Conservation (phyloP, 1,139 yeast species). For the Saccharomyces hybrid region DNA sequence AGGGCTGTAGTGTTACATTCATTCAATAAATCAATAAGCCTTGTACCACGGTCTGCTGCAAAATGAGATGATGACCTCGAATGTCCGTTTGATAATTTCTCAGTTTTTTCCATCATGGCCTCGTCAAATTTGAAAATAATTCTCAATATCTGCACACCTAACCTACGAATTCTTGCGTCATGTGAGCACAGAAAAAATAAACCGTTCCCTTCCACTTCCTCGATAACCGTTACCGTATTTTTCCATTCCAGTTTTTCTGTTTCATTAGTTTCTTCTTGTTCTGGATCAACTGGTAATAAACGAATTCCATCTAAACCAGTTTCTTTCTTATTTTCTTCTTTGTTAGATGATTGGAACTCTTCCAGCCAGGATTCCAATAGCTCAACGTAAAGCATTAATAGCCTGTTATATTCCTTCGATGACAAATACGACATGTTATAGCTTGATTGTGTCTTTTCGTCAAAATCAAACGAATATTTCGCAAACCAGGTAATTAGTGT, state of each 20-base stretch:
- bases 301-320: constrained; percentile 27
- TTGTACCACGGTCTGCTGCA: constrained; percentile 70
- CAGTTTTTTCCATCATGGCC: constrained; percentile 54
- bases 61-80: constrained; percentile 53
- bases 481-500: constrained; percentile 67
- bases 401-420: constrained; percentile 48
- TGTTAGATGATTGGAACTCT: constrained; percentile 39
- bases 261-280: constrained; percentile 34
- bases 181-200: constrained; percentile 85
- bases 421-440: constrained; percentile 51
- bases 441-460: constrained; percentile 46
- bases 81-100: constrained; percentile 33
- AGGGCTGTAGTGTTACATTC: constrained; percentile 60
- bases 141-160: constrained; percentile 66
- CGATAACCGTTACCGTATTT: constrained; percentile 72
- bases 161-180: constrained; percentile 63
- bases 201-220: constrained; percentile 94
- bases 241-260: constrained; percentile 72
- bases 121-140: constrained; percentile 80
- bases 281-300: constrained; percentile 27
- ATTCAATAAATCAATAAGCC: constrained; percentile 73
- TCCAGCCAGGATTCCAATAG: constrained; percentile 74
- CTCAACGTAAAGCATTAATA: constrained; percentile 68
- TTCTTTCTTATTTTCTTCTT: constrained; percentile 28
- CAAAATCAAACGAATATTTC: constrained; percentile 70